Evolutionary conservation across 139 green algal genomes (phyloP), one percentile per base, ranked within the genome.

Genomic region (Chlamydomonas schloesseri): DNA sequence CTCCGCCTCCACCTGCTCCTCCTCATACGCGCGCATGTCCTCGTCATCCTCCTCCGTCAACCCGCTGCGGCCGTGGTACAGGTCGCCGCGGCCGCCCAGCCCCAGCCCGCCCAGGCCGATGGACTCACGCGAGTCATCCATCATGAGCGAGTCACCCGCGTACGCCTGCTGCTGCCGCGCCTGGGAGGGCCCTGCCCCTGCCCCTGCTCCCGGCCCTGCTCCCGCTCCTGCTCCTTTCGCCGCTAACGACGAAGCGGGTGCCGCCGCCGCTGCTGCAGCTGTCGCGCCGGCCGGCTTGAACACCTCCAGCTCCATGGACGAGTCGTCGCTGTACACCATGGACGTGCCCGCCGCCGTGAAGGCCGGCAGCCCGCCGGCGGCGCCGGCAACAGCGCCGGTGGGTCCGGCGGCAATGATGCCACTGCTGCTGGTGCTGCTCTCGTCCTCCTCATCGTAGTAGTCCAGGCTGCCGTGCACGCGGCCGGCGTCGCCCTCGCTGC

Each of bases 281-380:
- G 76, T 29, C 0, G 65, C 1, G 8, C 11, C 11, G 20, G 50
- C 53, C 17, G 81, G 81, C 15, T 36, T 13, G 34, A 87, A 87
- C 26, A 87, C 69, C 68, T 87, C 81, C 9, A 87, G 69, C 69
- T 87, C 81, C 81, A 78, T 79, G 34, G 81, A 87, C 0, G 37
- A 50, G 72, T 79, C 72, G 29, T 87, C 81, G 53, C 34, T 64
- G 81, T 86, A 84, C 3, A 65, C 2, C 65, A 23, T 24, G 17
- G 65, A 23, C 11, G n/a, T 29, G 13, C 65, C 65, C 14, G 65
- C 65, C 65, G 14, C 11, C n/a, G 13, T 24, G 64, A 13, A 42
- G 47, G 17, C 47, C 2, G 72, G 42, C 46, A 11, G 33, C 18
- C 6, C 24, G 34, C 42, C 71, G 24, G 24, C 60, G 24, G 3